Evolutionary conservation across 2,329 filamentous ascomycete genomes (phyloP).

Genomic region (Aspergillus fructus): DNA sequence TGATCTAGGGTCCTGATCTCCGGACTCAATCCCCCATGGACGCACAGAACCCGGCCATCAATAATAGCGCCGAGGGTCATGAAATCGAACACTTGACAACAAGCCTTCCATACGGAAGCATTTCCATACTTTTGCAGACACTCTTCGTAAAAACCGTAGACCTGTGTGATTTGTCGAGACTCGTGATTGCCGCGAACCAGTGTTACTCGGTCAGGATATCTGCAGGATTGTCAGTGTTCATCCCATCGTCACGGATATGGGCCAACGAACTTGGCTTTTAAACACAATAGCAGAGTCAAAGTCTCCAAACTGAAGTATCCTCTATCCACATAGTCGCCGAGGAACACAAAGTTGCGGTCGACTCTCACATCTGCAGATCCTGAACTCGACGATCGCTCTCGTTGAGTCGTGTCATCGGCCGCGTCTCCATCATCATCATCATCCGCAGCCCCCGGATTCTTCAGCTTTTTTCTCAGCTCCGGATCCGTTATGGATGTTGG

Average conservation of each 20-base stretch:
- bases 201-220: conserved; percentile 70
- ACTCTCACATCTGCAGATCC: conserved; percentile 42
- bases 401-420: conserved; percentile 18
- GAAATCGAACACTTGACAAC: conserved; percentile 76
- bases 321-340: conserved; percentile 72
- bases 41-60: conserved; percentile 71
- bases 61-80: conserved; percentile 72
- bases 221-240: conserved; percentile 27
- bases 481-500: conserved; percentile 85
- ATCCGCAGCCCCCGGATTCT: conserved; percentile 39
- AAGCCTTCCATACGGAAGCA: conserved; percentile 75
- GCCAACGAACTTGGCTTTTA: conserved; percentile 60
- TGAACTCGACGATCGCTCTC: conserved; percentile 29
- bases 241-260: neutral
- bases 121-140: conserved; percentile 76
- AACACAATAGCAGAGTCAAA: conserved; percentile 68
- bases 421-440: conserved; percentile 33
- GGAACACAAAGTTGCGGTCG: conserved; percentile 69
- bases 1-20: conserved; percentile 74
- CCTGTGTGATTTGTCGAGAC: conserved; percentile 74
- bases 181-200: conserved; percentile 74
- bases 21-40: conserved; percentile 70
- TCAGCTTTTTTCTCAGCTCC: conserved; percentile 82
- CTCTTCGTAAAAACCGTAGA: conserved; percentile 77
- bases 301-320: conserved; percentile 75